These are phyloP conservation scores for Trapa incisa DNA, from an alignment of 345 rosid species.

Conservation along the genomic window DNA sequence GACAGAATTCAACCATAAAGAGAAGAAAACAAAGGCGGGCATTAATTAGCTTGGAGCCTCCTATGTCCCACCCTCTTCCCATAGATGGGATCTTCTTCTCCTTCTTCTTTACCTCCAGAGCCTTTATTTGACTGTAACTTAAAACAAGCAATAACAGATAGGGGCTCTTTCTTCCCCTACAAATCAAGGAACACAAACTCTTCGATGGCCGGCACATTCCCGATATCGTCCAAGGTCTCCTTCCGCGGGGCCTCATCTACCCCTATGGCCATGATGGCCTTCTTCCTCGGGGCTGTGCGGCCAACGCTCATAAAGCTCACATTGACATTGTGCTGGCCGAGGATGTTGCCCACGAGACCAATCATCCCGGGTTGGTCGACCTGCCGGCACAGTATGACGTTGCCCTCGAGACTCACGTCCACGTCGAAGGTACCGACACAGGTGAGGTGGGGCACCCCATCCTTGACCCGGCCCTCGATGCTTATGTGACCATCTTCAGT, in stretches of 20 bases:
- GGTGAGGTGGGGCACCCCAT: constrained; percentile 52
- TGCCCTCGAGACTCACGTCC: constrained; percentile 78
- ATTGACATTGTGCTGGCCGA: constrained; percentile 57
- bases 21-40: no score
- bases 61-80: no score
- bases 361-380: constrained; percentile 84
- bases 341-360: constrained; percentile 64
- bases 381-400: constrained; percentile 62
- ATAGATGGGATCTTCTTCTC: no score
- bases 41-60: no score
- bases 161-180: not conserved
- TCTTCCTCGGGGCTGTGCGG: constrained; percentile 39
- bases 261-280: constrained; percentile 80
- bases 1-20: no score
- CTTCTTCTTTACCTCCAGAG: no score
- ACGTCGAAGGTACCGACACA: constrained; percentile 48
- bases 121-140: no score
- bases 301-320: constrained; percentile 90
- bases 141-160: not conserved
- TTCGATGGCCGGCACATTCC: constrained; percentile 48
- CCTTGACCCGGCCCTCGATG: constrained; percentile 64
- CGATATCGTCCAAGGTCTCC: constrained; percentile 42
- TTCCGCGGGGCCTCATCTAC: constrained; percentile 64
- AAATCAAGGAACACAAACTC: constrained; percentile 72
- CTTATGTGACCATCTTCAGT: constrained; percentile 49